These are phyloP conservation scores for Lumnitzera racemosa DNA, from an alignment of 345 rosid genomes.

Conservation along the genomic window DNA sequence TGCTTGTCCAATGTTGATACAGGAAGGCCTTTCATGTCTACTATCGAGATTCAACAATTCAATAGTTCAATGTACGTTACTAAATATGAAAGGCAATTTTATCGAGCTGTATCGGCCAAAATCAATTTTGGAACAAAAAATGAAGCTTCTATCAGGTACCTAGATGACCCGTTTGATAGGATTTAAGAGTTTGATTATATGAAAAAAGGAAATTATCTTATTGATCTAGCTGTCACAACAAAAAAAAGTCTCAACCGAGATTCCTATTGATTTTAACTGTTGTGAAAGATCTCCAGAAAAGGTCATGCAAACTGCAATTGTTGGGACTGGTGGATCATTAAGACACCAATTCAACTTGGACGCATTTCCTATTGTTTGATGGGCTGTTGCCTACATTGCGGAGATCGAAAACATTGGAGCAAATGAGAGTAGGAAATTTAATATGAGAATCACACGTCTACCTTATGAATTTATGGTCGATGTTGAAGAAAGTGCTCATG, in stretches of 20 bases:
- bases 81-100: conserved; percentile 41
- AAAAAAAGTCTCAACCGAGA: conserved; percentile 42
- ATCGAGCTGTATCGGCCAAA: conserved; percentile 63
- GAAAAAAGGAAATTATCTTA: conserved; percentile 71
- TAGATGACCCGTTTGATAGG: conserved; percentile 85
- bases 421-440: conserved; percentile 67
- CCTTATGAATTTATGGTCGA: conserved; percentile 64
- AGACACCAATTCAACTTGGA: conserved; percentile 71
- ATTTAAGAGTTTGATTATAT: conserved; percentile 70
- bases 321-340: conserved; percentile 74
- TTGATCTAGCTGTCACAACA: conserved; percentile 83
- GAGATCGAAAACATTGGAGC: conserved; percentile 68
- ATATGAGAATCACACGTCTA: conserved; percentile 50
- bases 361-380: conserved; percentile 74
- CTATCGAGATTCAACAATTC: conserved; percentile 82
- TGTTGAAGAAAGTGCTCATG: conserved; percentile 72
- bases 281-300: conserved; percentile 55
- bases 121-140: conserved; percentile 78
- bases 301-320: conserved; percentile 95
- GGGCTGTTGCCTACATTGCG: conserved; percentile 73
- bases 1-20: conserved; percentile 86
- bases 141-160: conserved; percentile 56
- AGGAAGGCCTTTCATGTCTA: conserved; percentile 84
- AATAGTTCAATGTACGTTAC: conserved; percentile 65
- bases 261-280: conserved; percentile 28